Percentiles rank a stretch among this genome's conserved stretches.
phyloP scores from a whole-genome alignment of 1,284 basidiomycete species.

The Heterobasidion irregulare region DNA sequence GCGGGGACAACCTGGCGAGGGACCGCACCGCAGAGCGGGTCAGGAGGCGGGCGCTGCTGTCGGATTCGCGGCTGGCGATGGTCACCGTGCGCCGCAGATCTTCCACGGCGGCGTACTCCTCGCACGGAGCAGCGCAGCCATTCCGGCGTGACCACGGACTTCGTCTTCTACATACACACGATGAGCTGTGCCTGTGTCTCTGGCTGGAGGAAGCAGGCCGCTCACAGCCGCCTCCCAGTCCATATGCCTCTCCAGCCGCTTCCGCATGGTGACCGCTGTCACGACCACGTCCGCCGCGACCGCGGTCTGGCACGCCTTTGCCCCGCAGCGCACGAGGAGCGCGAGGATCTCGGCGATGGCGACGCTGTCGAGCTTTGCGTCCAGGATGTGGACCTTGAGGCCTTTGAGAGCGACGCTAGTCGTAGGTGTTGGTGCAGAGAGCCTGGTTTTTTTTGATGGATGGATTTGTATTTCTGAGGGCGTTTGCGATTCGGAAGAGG shows the following conservation, averaged over 20 bases:
- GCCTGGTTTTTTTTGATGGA: not conserved
- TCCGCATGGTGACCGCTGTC: conserved; percentile 55
- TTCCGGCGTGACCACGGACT: conserved; percentile 55
- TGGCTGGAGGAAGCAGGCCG: conserved; percentile 5
- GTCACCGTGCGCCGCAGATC: conserved; percentile 39
- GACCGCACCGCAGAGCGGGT: not conserved
- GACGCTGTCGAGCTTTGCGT: conserved; percentile 45
- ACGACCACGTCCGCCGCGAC: conserved; percentile 58
- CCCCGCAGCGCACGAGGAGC: conserved; percentile 34
- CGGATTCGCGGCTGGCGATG: conserved; percentile 25
- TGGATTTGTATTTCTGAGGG: not conserved
- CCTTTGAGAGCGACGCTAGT: conserved; percentile 7
- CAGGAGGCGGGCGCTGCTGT: not conserved
- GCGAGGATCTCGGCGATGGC: conserved; percentile 36
- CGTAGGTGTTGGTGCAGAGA: not conserved
- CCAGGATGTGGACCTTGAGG: conserved; percentile 44
- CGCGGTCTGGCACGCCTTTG: conserved; percentile 28
- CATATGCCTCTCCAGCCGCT: conserved; percentile 61
- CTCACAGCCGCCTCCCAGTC: conserved; percentile 55
- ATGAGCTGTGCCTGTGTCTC: not conserved
- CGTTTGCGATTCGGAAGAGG: not conserved
- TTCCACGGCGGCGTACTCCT: conserved; percentile 42
- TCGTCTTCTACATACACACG: conserved; percentile 37
- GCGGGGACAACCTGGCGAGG: not conserved
- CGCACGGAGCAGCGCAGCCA: conserved; percentile 57